Evolutionary conservation across 306 rosid species (phyloP).

Genomic region (Quercus rubra): DNA sequence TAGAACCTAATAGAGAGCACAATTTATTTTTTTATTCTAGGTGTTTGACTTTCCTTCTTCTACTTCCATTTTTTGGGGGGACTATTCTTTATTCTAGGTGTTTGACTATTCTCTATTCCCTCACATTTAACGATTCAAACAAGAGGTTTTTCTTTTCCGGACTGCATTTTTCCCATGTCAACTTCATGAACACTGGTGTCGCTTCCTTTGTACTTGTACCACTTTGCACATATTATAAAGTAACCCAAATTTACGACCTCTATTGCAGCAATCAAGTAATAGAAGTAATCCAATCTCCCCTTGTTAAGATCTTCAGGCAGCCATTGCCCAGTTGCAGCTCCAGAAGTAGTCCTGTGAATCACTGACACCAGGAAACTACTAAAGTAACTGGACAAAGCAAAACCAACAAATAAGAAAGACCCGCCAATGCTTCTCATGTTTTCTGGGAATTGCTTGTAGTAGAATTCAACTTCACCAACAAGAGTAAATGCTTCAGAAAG

Average conservation of each 20-base stretch:
- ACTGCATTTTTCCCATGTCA: conserved; percentile 9
- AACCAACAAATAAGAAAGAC: conserved; percentile 55
- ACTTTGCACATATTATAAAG: conserved; percentile 54
- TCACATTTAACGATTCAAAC: conserved; percentile 7
- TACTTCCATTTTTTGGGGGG: too few relatives aligned
- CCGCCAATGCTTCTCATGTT: conserved; percentile 89
- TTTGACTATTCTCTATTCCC: too few relatives aligned
- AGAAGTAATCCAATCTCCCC: conserved; percentile 77
- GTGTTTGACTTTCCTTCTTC: too few relatives aligned
- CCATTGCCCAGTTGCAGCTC: conserved; percentile 58
- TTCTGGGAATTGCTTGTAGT: conserved; percentile 87
- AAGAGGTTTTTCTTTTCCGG: conserved; percentile 17
- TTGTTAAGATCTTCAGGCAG: conserved; percentile 80
- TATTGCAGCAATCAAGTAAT: conserved; percentile 53
- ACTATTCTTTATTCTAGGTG: too few relatives aligned
- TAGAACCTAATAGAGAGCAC: too few relatives aligned
- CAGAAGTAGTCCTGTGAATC: conserved; percentile 39
- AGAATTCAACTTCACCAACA: conserved; percentile 70
- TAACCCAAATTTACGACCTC: conserved; percentile 50
- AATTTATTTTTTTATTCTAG: too few relatives aligned
- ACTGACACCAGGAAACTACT: conserved; percentile 47
- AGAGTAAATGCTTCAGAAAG: conserved; percentile 50
- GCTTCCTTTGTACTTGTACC: conserved; percentile 63
- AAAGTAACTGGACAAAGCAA: conserved; percentile 66
- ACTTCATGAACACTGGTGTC: conserved; percentile 15